phyloP scores from a whole-genome alignment of 805 yeast genomes.

The Candida orba region DNA sequence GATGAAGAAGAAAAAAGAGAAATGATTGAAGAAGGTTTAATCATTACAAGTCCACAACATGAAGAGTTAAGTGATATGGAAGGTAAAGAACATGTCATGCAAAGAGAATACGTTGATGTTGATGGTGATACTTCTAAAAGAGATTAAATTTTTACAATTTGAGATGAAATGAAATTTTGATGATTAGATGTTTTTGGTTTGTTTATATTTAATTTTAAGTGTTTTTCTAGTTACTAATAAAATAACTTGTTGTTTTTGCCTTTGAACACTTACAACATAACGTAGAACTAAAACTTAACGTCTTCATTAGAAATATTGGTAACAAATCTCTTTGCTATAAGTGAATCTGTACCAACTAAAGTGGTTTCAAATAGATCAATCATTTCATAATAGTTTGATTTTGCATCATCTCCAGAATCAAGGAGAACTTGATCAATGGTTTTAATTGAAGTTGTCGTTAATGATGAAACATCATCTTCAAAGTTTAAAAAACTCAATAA shows the following conservation, averaged over 20 bases:
- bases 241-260: not conserved
- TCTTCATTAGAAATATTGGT: not conserved
- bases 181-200: not conserved
- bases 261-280: no score
- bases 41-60: conserved; percentile 13
- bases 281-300: no score
- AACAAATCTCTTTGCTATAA: not conserved
- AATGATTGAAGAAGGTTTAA: conserved; percentile 20
- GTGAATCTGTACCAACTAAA: not conserved
- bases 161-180: not conserved
- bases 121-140: not conserved
- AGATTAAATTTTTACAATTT: not conserved
- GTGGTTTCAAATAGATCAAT: not conserved
- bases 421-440: not conserved
- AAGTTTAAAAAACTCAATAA: not conserved
- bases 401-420: not conserved
- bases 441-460: not conserved
- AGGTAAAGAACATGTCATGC: conserved; percentile 2
- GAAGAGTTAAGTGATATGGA: conserved; percentile 2
- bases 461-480: not conserved
- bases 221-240: not conserved
- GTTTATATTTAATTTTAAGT: not conserved
- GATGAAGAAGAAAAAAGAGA: conserved; percentile 19
- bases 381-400: not conserved
- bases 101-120: not conserved